phyloP scores from a whole-genome alignment of 129 eudicot species.

The Escallonia herrerae region DNA sequence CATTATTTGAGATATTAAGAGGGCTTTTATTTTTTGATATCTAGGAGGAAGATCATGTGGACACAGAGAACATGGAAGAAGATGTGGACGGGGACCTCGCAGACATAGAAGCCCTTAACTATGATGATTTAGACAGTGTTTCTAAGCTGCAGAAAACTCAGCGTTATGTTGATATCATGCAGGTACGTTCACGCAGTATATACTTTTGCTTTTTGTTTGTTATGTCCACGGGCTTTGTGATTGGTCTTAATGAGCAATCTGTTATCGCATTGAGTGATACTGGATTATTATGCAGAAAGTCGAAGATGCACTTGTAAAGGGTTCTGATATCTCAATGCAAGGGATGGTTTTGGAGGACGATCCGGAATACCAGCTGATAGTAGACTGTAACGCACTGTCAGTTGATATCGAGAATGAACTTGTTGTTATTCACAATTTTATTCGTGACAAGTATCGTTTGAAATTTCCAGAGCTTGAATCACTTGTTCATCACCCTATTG shows the following conservation, averaged over 20 bases:
- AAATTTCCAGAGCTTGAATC: slow-evolving; percentile 94
- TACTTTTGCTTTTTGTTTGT: slow-evolving; percentile 6
- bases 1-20: too few species aligned
- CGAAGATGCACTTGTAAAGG: slow-evolving; percentile 72
- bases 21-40: not conserved
- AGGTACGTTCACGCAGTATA: slow-evolving; percentile 33
- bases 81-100: slow-evolving; percentile 77
- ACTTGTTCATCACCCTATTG: slow-evolving; percentile 90
- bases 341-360: slow-evolving; percentile 81
- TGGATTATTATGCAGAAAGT: slow-evolving; percentile 56
- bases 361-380: slow-evolving; percentile 90
- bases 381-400: slow-evolving; percentile 85
- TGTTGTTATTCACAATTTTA: slow-evolving; percentile 73
- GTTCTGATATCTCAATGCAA: slow-evolving; percentile 41
- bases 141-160: slow-evolving; percentile 74
- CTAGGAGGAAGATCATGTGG: slow-evolving; percentile 62
- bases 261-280: not conserved
- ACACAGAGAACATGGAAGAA: slow-evolving; percentile 72
- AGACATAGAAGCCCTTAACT: slow-evolving; percentile 71
- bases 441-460: slow-evolving; percentile 80
- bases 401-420: slow-evolving; percentile 94
- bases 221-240: not conserved
- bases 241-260: not conserved
- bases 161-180: slow-evolving; percentile 67
- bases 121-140: slow-evolving; percentile 75